Percentiles rank a stretch among this genome's conserved stretches.
phyloP scores from a whole-genome alignment of 1,284 basidiomycete genomes.

The Cutaneotrichosporon daszewskae region DNA sequence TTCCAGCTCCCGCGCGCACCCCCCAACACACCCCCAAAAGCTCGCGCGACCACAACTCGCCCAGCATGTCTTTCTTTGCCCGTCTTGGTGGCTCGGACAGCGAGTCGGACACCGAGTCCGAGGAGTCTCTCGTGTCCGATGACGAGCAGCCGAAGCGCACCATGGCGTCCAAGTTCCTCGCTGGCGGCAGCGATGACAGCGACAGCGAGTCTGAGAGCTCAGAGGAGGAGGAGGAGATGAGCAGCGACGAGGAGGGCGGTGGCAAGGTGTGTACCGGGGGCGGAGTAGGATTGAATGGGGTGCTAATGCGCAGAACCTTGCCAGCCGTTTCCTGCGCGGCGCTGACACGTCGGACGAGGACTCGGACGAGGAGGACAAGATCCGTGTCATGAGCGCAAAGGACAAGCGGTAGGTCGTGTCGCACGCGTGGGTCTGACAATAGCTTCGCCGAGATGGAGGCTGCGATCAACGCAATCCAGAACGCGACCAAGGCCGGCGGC shows the following conservation, averaged over 20 bases:
- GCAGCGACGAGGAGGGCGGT: conserved; percentile 30
- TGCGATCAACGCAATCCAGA: conserved; percentile 84
- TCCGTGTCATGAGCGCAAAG: conserved; percentile 45
- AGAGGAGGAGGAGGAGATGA: conserved; percentile 36
- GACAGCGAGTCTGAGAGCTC: conserved; percentile 23
- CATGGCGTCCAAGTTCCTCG: conserved; percentile 37
- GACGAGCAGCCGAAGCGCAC: conserved; percentile 32
- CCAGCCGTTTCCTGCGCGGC: conserved; percentile 44
- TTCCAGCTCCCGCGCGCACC: neutral
- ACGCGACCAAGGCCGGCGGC: conserved; percentile 65
- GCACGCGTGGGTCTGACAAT: neutral
- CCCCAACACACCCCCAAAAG: neutral
- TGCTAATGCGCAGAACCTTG: conserved; percentile 14
- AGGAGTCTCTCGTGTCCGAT: conserved; percentile 42
- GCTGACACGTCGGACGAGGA: conserved; percentile 43
- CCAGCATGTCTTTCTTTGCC: conserved; percentile 33
- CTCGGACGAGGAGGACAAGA: conserved; percentile 44
- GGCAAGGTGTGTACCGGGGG: neutral
- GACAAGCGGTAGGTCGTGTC: conserved; percentile 42
- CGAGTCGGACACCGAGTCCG: conserved; percentile 39
- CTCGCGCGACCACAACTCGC: neutral
- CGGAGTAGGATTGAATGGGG: neutral
- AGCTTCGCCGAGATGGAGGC: conserved; percentile 51
- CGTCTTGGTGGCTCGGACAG: conserved; percentile 33
- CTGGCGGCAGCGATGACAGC: conserved; percentile 21